Evolutionary conservation across 192 early-diverging fungal genomes (phyloP), one percentile per base, ranked within the genome.

Genomic region (Backusella psychrophila): DNA sequence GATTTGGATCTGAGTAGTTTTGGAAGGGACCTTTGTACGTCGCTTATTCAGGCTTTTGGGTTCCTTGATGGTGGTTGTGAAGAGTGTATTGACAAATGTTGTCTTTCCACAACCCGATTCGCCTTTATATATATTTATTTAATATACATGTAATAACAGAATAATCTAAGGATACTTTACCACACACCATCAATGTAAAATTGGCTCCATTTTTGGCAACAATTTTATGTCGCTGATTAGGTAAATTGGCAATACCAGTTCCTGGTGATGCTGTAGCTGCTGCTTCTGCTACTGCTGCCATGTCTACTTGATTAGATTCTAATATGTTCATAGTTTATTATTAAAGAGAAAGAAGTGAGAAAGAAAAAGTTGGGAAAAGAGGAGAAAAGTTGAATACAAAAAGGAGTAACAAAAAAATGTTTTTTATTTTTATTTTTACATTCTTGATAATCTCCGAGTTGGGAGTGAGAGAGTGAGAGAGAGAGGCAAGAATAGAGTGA

Each of bases 151-250:
- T 17, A 35, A 23, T 33, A 26, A 74, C 41, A 66, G 21, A 41
- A 19, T 65, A n/a, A 19, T 14, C 8, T 1, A 7, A n/a, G 7
- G 19, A 44, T 17, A 31, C 77, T 85, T 65, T 87, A 93, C 93
- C 96, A 76, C 96, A 94, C 26, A 97, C 97, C 95, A 97, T 96
- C 79, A 99, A 72, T 69, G 96, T 97, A 80, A 97, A 97, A 89
- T 95, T 94, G 66, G 96, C 91, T 39, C 98, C 98, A 83, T 95
- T 92, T 84, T 97, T 92, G 77, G 96, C 96, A 74, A 97, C 98
- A 89, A 99, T 97, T 87, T 95, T 94, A 86, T 99, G 98, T 69
- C 93, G 90, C 87, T 99, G 98, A 89, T 99, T 99, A 72, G 98
- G 97, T 80, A 99, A 86, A 89, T 97, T 96, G 84, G 95, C 96